Percentiles rank a stretch among this genome's conserved stretches.
phyloP scores from a whole-genome alignment of 306 rosid genomes.

The Acacia acuminata region DNA sequence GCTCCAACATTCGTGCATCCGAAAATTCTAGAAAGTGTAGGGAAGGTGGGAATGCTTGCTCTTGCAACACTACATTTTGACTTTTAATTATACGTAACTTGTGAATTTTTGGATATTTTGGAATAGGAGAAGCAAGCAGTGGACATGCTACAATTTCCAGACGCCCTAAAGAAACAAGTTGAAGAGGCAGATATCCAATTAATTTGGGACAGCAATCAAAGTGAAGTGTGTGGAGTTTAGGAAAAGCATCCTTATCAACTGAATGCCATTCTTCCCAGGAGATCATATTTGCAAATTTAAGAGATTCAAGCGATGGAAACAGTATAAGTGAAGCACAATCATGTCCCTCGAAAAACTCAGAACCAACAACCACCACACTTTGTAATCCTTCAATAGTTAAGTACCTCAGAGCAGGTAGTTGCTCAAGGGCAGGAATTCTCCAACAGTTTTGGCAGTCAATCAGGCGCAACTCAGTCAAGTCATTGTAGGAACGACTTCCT shows the following conservation, averaged over 20 bases:
- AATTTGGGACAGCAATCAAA: not conserved
- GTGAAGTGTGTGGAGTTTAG: not conserved
- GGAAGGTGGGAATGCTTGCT: not conserved
- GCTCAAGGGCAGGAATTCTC: slow-evolving; percentile 14
- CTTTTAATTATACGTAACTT: not conserved
- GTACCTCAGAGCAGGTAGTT: not conserved
- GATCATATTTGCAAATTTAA: fast-evolving
- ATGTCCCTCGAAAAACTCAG: not conserved
- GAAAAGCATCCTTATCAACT: not conserved
- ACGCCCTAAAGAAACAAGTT: not conserved
- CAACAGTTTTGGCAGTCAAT: not conserved
- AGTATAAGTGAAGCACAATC: not conserved
- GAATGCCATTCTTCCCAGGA: slow-evolving; percentile 11
- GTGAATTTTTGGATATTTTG: not conserved
- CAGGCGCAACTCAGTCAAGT: not conserved
- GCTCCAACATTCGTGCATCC: not conserved
- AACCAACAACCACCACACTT: not conserved
- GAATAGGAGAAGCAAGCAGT: not conserved
- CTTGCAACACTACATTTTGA: not conserved
- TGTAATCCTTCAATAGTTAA: not conserved
- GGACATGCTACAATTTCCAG: not conserved
- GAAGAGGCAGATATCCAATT: not conserved
- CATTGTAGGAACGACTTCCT: not conserved
- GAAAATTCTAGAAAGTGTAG: not conserved
- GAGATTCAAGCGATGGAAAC: not conserved